phyloP scores from a whole-genome alignment of 1,284 basidiomycete species.

The Cryptococcus maquisensis region DNA sequence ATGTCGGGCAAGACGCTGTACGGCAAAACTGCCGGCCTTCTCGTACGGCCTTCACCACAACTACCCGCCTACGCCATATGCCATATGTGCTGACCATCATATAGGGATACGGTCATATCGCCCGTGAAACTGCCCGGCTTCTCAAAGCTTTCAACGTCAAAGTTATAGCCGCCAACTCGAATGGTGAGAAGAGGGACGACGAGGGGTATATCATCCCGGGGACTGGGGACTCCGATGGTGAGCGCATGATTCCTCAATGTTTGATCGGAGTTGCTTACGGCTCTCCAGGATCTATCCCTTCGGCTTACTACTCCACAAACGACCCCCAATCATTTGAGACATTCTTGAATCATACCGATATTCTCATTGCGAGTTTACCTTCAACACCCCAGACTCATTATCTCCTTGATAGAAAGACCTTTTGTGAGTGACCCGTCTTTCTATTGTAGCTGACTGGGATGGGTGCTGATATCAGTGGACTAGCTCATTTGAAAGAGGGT shows the following conservation, averaged over 20 bases:
- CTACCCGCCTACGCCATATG: neutral
- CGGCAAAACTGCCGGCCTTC: conserved; percentile 30
- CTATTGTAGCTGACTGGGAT: too few relatives aligned
- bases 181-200: conserved; percentile 29
- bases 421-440: conserved; percentile 19
- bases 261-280: neutral
- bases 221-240: conserved; percentile 42
- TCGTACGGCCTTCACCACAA: neutral
- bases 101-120: conserved; percentile 36
- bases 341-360: conserved; percentile 32
- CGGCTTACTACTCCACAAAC: conserved; percentile 31
- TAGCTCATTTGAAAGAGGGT: conserved; percentile 25
- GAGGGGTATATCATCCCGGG: conserved; percentile 29
- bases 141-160: conserved; percentile 34
- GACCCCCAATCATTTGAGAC: conserved; percentile 29
- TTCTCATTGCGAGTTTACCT: conserved; percentile 42
- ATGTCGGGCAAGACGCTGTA: conserved; percentile 6
- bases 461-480: neutral
- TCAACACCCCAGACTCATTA: conserved; percentile 33
- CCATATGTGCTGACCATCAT: conserved; percentile 7
- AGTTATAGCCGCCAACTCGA: conserved; percentile 46
- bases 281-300: conserved; percentile 29
- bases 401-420: conserved; percentile 26
- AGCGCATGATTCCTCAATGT: neutral
- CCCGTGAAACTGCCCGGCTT: conserved; percentile 40